Conservation (phyloP, 2,329 filamentous ascomycete genomes). For the Ascochyta fabae region DNA sequence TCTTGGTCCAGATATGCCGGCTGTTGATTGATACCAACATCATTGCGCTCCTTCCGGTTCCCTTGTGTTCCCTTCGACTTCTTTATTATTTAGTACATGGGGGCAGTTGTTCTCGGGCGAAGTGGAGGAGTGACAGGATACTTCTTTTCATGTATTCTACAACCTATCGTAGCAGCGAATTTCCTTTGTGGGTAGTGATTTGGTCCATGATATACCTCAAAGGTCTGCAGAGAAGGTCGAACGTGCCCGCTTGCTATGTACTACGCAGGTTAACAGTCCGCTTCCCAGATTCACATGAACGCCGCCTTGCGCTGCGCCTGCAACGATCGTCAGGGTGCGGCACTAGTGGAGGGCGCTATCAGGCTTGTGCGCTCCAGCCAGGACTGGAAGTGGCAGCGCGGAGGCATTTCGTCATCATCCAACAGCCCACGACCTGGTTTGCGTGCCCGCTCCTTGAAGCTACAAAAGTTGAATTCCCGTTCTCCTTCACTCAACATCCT, state of each 20-base stretch:
- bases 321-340: conserved; percentile 39
- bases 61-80: conserved; percentile 41
- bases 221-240: not conserved
- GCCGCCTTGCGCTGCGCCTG: conserved; percentile 17
- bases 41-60: conserved; percentile 50
- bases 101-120: conserved; percentile 40
- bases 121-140: conserved; percentile 40
- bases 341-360: conserved; percentile 21
- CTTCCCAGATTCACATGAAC: conserved; percentile 19
- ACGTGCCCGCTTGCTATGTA: not conserved
- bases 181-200: conserved; percentile 43
- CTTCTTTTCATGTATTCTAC: conserved; percentile 52
- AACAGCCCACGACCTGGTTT: conserved; percentile 40
- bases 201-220: not conserved
- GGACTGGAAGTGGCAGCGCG: conserved; percentile 26
- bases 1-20: conserved; percentile 48
- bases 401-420: conserved; percentile 47
- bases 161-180: conserved; percentile 50
- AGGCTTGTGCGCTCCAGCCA: conserved; percentile 31
- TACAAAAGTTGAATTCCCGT: conserved; percentile 29
- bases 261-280: not conserved
- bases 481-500: conserved; percentile 14
- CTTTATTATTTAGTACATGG: conserved; percentile 48
- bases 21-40: conserved; percentile 54
- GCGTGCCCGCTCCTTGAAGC: conserved; percentile 31